Evolutionary conservation across 169 alveolate genomes (phyloP).

Genomic region (Plasmodium chabaudi): DNA sequence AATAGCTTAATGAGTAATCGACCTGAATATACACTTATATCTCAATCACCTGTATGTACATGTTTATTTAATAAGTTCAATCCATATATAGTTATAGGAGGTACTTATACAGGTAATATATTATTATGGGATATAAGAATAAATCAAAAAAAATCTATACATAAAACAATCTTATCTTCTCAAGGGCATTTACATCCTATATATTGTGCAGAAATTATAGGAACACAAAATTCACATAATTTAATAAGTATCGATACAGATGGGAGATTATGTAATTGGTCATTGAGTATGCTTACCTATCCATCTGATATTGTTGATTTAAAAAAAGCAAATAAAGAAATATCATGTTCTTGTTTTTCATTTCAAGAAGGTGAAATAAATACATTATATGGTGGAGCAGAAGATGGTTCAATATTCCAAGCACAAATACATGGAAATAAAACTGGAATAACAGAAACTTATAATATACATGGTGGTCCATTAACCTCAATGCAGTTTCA

Average conservation of each 20-base stretch:
- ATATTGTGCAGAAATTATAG: slow-evolving; percentile 90
- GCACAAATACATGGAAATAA: slow-evolving; percentile 70
- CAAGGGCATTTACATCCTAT: slow-evolving; percentile 91
- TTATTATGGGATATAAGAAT: slow-evolving; percentile 94
- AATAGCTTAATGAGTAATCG: slow-evolving; percentile 81
- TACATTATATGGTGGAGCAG: slow-evolving; percentile 76
- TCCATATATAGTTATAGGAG: slow-evolving; percentile 92
- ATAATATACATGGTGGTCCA: slow-evolving; percentile 86
- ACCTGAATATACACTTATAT: slow-evolving; percentile 91
- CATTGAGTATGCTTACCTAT: slow-evolving; percentile 86
- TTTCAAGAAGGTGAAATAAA: slow-evolving; percentile 75
- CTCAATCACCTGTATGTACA: slow-evolving; percentile 90
- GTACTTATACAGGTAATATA: slow-evolving; percentile 92
- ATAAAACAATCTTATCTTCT: slow-evolving; percentile 87
- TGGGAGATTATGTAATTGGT: slow-evolving; percentile 94
- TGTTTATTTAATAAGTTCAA: slow-evolving; percentile 90
- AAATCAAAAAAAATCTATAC: slow-evolving; percentile 86
- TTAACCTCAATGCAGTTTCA: slow-evolving; percentile 84
- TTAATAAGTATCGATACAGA: slow-evolving; percentile 90
- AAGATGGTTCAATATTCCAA: slow-evolving; percentile 72
- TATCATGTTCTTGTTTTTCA: slow-evolving; percentile 45
- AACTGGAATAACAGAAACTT: slow-evolving; percentile 78
- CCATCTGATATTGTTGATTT: slow-evolving; percentile 87
- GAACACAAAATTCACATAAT: slow-evolving; percentile 92
- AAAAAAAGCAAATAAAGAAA: slow-evolving; percentile 61